A percentile compares a stretch with the other conserved stretches of the same genome.
phyloP scores from a whole-genome alignment of 1,284 basidiomycete genomes.

The Tilletiopsis washingtonensis region DNA sequence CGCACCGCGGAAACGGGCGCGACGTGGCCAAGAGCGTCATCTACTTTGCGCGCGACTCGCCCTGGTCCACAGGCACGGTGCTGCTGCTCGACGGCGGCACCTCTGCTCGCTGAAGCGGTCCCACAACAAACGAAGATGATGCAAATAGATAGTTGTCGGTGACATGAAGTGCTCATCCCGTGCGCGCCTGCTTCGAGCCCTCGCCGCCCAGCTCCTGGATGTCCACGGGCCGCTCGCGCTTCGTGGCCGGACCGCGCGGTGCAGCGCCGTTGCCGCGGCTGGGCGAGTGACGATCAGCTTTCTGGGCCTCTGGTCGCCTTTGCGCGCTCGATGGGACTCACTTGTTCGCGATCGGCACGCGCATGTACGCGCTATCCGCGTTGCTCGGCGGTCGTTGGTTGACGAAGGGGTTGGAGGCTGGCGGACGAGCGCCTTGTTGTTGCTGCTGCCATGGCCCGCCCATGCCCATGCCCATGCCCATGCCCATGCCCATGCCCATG shows the following conservation, averaged over 20 bases:
- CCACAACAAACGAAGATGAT: too few relatives aligned
- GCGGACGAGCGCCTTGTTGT: too few relatives aligned
- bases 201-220: constrained; percentile 23
- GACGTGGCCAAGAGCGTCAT: constrained; percentile 21
- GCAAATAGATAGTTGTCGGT: too few relatives aligned
- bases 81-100: too few relatives aligned
- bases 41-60: constrained; percentile 20
- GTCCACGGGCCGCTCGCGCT: constrained; percentile 27
- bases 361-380: constrained; percentile 23
- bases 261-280: not conserved
- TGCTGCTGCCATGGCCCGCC: constrained; percentile 4
- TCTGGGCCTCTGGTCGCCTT: not conserved
- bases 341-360: constrained; percentile 18
- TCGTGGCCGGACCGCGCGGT: constrained; percentile 6
- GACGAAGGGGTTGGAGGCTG: too few relatives aligned
- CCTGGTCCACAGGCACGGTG: too few relatives aligned
- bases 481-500: constrained; percentile 13
- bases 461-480: constrained; percentile 8
- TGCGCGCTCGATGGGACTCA: not conserved
- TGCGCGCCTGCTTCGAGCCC: not conserved
- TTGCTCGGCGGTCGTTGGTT: constrained; percentile 15
- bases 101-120: too few relatives aligned
- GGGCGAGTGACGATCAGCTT: not conserved
- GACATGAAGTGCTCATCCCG: not conserved
- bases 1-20: constrained; percentile 16